Conservation (phyloP, 2,329 filamentous ascomycete species). For the Trichophyton mentagrophytes region DNA sequence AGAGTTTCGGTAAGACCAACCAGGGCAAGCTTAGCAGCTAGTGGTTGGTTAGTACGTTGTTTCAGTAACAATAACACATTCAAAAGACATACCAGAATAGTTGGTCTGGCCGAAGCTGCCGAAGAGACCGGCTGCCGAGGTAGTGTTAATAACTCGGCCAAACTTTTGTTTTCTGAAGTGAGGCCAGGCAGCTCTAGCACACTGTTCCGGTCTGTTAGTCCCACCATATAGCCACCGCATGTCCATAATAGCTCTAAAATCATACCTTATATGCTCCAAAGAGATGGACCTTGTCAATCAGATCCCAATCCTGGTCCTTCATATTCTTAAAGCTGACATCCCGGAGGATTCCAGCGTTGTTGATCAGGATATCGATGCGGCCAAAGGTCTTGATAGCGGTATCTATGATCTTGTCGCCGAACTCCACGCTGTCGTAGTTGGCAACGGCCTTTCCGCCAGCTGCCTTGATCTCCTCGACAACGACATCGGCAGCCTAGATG, state of each 20-base stretch:
- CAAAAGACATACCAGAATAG: conserved; percentile 55
- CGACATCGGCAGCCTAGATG: conserved; percentile 48
- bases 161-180: conserved; percentile 99
- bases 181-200: conserved; percentile 85
- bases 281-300: conserved; percentile 86
- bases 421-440: conserved; percentile 77
- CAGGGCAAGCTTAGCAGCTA: conserved; percentile 82
- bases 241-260: not conserved
- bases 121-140: conserved; percentile 90
- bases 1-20: conserved; percentile 97
- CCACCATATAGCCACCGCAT: too few species aligned
- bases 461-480: conserved; percentile 47
- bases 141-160: conserved; percentile 89
- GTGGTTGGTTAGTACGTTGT: conserved; percentile 16
- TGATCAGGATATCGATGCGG: conserved; percentile 87
- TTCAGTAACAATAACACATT: not conserved
- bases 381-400: conserved; percentile 39
- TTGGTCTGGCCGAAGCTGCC: conserved; percentile 93
- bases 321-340: conserved; percentile 99
- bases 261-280: conserved; percentile 74
- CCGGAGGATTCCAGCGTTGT: conserved; percentile 92
- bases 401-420: conserved; percentile 86
- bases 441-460: conserved; percentile 90
- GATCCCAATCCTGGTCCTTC: conserved; percentile 92
- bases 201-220: conserved; percentile 32